Base-by-base conservation (phyloP, 106 monocot genomes). In the Apostasia ramifera region DNA sequence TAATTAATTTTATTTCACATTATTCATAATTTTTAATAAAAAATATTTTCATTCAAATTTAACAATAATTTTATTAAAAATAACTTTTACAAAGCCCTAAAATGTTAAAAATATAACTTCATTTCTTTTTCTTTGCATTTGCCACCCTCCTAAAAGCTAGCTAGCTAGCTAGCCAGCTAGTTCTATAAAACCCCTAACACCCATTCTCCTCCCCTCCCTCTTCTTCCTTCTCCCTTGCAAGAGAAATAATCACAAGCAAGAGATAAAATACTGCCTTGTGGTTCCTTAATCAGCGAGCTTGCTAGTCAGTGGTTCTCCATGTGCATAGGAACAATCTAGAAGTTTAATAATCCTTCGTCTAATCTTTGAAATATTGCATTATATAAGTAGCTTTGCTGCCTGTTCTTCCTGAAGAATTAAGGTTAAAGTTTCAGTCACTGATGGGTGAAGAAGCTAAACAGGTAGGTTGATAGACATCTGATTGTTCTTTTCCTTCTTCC, bases 391-490 rank as follows among this genome's bases (percentile, higher is more conserved):
- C 62, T 62, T 44, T 44, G 62, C 12, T 43, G 59, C 62, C 62
- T 44, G 7, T 13, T 44, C 13, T 56, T 56, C 3, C 56, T 56
- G 10, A 10, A 3, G 10, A 7, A 5, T 47, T 47, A 6, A 44
- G 9, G 7, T 65, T 13, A 0, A 50, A 50, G 50, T 65, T 8
- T 65, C 47, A 1, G 8, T 45, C 13, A 65, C 11, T 62, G 9
- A 65, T 65, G 65, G 65, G 65, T 65, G 65, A 65, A 65, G 65
- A 48, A 65, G 37, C 47, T 8, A 15, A 65, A 37, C 15, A 65
- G 65, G 65, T 65, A 65, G 47, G 1, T 1, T 37, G 1, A 4
- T 14, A 43, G 7, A 2, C 1, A 43, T 62, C 3, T 7, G 8
- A 50, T 50, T 50, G 50, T 47, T 65, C 8, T 15, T n/a, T 26